Percentiles rank a stretch among this genome's conserved stretches.
Evolutionary conservation across 2,329 filamentous ascomycete species (phyloP).

Genomic region (Aspergillus brunneoviolaceus): DNA sequence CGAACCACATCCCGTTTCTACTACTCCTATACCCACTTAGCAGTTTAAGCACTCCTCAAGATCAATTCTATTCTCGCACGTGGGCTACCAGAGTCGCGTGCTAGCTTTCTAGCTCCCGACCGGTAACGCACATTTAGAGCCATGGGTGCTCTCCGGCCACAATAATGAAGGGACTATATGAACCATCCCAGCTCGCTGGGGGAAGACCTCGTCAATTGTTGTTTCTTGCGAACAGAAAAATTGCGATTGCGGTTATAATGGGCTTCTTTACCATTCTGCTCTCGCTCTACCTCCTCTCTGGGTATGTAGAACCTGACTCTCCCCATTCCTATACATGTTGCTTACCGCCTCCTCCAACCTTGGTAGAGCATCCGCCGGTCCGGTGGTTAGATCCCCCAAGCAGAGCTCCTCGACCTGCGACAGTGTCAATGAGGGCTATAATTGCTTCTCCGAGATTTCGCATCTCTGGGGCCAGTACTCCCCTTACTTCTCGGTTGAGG

Average conservation of each 20-base stretch:
- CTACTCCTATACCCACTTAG: background rate
- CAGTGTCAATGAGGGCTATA: conserved; percentile 57
- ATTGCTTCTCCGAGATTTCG: conserved; percentile 61
- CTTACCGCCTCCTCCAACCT: background rate
- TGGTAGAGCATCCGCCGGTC: conserved; percentile 11
- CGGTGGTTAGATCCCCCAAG: conserved; percentile 4
- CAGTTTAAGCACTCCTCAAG: background rate
- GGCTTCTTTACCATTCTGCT: conserved; percentile 12
- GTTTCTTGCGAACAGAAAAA: background rate
- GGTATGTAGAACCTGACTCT: conserved; percentile 8
- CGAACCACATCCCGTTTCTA: background rate
- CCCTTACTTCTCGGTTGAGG: conserved; percentile 69
- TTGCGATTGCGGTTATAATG: conserved; percentile 12
- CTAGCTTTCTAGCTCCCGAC: background rate
- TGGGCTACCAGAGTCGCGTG: background rate
- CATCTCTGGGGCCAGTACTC: conserved; percentile 86
- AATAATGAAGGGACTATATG: conserved; percentile 22
- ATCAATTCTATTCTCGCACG: background rate
- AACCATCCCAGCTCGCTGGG: conserved; percentile 5
- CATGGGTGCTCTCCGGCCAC: background rate
- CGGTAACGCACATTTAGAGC: background rate
- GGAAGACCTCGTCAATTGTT: background rate
- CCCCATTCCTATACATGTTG: background rate
- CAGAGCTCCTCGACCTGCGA: conserved; percentile 45
- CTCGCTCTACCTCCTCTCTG: conserved; percentile 14